Evolutionary conservation across 2,329 filamentous ascomycete genomes (phyloP), one percentile per base, ranked within the genome.

Genomic region (Diaporthe destruens): DNA sequence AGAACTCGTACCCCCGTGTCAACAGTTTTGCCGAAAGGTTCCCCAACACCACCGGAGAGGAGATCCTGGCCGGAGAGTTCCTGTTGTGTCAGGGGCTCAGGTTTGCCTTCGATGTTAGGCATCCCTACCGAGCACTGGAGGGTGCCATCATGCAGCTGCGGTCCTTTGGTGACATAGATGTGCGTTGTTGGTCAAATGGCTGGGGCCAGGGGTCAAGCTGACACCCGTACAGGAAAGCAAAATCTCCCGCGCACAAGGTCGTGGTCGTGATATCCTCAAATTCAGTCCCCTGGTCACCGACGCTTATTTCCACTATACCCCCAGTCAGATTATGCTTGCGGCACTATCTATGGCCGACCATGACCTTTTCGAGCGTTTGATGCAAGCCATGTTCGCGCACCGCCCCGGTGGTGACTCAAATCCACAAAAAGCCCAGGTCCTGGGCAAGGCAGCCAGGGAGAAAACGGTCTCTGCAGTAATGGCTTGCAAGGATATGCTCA

Each of bases 251-350:
- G 94, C 94, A 0, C 95, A 97, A 79, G 86, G 86, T n/a, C 88
- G 87, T 68, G 93, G 95, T 0, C 89, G 93, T 54, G 89, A 91
- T 25, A 87, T 94, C 59, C 88, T 97, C 70, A 94, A 94, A 79
- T 92, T 91, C 70, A 93, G 94, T 72, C 93, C 95, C 0, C 85
- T 97, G 66, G 88, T 98, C 74, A 98, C 96, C 34, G 96, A 99
- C 78, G 95, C 90, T n/a, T 98, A 98, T 84, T 98, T 98, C 83
- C 92, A 98, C 82, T 98, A 94, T 83, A 96, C 96, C 0, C 96
- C 96, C 0, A 93, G 94, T 32, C 96, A 99, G 81, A 97, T 98
- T 80, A 95, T 95, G 91, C 88, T 98, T 73, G 92, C 94, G 0
- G 91, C 95, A 0, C 83, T 98, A 36, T 86, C 92, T 18, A 87